Evolutionary conservation across 768 basidiomycete species (phyloP).

Genomic region (Mrakia frigida): DNA sequence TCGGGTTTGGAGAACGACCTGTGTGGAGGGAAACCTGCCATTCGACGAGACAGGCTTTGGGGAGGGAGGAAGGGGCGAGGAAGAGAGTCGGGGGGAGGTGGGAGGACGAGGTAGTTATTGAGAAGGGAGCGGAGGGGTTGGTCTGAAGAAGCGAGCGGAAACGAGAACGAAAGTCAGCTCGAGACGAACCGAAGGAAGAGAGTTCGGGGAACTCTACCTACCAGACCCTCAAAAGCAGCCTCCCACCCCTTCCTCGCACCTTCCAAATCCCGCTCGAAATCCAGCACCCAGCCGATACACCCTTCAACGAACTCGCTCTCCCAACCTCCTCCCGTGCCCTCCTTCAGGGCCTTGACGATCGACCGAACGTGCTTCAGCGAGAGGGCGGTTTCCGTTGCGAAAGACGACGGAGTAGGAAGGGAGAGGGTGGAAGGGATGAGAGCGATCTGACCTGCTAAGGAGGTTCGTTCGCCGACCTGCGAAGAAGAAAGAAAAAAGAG

Average conservation of each 20-base stretch:
- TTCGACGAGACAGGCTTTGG: slow-evolving; percentile 45
- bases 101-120: background rate
- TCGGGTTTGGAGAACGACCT: slow-evolving; percentile 32
- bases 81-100: slow-evolving; percentile 36
- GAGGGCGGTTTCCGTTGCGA: slow-evolving; percentile 65
- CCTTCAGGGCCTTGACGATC: slow-evolving; percentile 58
- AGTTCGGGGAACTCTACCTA: background rate
- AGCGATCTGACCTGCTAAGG: slow-evolving; percentile 92
- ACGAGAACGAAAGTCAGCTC: background rate
- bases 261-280: slow-evolving; percentile 26
- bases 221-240: slow-evolving; percentile 32
- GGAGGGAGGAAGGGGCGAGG: slow-evolving; percentile 43
- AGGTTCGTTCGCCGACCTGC: slow-evolving; percentile 70
- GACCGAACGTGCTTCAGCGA: slow-evolving; percentile 73
- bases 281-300: slow-evolving; percentile 31
- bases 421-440: slow-evolving; percentile 68
- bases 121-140: background rate
- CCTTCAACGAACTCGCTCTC: slow-evolving; percentile 56
- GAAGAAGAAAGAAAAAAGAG: background rate
- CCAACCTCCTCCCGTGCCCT: slow-evolving; percentile 57
- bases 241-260: slow-evolving; percentile 39
- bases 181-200: background rate
- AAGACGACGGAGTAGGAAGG: slow-evolving; percentile 57
- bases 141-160: background rate
- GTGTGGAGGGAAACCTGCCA: slow-evolving; percentile 47